A percentile compares a stretch with the other conserved stretches of the same genome.
Evolutionary conservation across 768 basidiomycete genomes (phyloP).

Genomic region (Leucocoprinus birnbaumii): DNA sequence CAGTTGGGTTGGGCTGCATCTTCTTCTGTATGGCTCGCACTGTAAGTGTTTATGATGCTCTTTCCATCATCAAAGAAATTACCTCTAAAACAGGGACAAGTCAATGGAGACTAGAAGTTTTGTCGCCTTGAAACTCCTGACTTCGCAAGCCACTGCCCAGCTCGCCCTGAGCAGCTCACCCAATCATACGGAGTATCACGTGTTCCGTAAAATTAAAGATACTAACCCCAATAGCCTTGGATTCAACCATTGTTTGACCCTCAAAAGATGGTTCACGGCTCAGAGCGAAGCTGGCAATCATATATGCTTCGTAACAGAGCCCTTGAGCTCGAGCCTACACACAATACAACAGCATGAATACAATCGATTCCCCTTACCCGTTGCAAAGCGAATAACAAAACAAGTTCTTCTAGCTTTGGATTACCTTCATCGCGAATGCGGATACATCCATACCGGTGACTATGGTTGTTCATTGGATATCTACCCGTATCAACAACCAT

Average conservation of each 20-base stretch:
- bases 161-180: slow-evolving; percentile 7
- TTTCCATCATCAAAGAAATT: background rate
- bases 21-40: slow-evolving; percentile 5
- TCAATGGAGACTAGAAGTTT: background rate
- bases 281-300: slow-evolving; percentile 3
- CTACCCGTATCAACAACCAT: no score
- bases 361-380: slow-evolving; percentile 11
- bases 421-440: slow-evolving; percentile 18
- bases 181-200: slow-evolving; percentile 12
- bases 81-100: background rate
- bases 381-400: slow-evolving; percentile 15
- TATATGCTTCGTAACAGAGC: slow-evolving; percentile 6
- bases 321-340: slow-evolving; percentile 12
- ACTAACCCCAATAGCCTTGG: slow-evolving; percentile 12
- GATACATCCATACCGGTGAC: slow-evolving; percentile 11
- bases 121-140: background rate
- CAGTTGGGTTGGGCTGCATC: background rate
- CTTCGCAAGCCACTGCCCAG: background rate
- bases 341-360: background rate
- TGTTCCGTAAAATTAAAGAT: slow-evolving; percentile 11
- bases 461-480: no score
- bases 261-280: slow-evolving; percentile 9
- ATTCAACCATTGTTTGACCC: slow-evolving; percentile 12
- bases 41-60: background rate
- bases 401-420: slow-evolving; percentile 15